Evolutionary conservation across 495 filamentous ascomycete genomes (phyloP).

Genomic region (Xylona heveae): DNA sequence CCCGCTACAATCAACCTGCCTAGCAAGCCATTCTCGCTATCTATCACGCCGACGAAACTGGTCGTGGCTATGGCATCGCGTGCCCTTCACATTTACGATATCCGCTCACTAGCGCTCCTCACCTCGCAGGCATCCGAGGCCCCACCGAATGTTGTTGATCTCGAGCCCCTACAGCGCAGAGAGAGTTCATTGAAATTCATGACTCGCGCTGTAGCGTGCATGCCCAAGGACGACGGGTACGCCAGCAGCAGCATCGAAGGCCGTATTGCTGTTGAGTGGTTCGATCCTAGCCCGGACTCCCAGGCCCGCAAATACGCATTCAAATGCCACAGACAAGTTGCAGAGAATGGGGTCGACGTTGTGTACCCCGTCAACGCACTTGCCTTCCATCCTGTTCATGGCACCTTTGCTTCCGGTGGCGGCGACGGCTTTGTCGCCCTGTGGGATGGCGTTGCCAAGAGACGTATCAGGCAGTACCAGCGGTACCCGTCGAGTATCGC

Average conservation of each 20-base stretch:
- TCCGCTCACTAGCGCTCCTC: constrained; percentile 36
- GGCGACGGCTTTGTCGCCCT: constrained; percentile 88
- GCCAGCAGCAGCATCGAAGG: constrained; percentile 80
- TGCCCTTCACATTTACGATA: constrained; percentile 78
- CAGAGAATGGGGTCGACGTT: constrained; percentile 51
- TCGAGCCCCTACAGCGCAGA: constrained; percentile 71
- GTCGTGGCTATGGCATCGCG: constrained; percentile 94
- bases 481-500: constrained; percentile 59
- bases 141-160: constrained; percentile 22
- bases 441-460: constrained; percentile 86
- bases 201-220: constrained; percentile 82
- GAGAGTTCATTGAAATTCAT: constrained; percentile 91
- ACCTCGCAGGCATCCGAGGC: constrained; percentile 25
- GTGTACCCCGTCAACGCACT: constrained; percentile 93
- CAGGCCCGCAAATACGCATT: constrained; percentile 93
- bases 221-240: constrained; percentile 88
- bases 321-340: constrained; percentile 75
- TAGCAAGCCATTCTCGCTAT: constrained; percentile 72
- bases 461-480: constrained; percentile 78
- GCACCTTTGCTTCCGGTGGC: constrained; percentile 83
- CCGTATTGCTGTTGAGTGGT: constrained; percentile 90
- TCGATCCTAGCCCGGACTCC: constrained; percentile 64
- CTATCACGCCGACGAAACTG: constrained; percentile 57
- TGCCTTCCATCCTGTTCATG: constrained; percentile 74
- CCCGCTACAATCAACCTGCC: constrained; percentile 44